These are phyloP conservation scores for Aspergillus nomiae DNA, from an alignment of 2,329 filamentous ascomycete species.

Conservation along the genomic window DNA sequence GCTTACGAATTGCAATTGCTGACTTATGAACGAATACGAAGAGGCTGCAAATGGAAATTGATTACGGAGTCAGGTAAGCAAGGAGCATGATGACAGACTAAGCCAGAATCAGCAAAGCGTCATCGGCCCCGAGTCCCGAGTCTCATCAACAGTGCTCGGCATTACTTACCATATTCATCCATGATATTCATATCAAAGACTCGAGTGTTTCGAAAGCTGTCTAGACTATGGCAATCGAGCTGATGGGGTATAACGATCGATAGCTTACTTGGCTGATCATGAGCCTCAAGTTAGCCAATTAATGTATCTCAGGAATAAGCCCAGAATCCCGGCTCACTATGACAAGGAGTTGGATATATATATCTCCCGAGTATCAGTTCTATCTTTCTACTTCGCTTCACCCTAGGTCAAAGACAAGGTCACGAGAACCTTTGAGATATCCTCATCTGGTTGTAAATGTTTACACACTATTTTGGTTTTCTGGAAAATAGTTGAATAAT, in stretches of 20 bases:
- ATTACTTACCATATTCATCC: neutral
- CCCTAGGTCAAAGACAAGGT: too few relatives aligned
- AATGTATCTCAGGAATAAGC: neutral
- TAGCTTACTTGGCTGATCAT: neutral
- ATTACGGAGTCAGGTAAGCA: neutral
- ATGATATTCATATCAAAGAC: neutral
- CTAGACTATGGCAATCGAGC: neutral
- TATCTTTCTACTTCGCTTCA: too few relatives aligned
- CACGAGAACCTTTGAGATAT: too few relatives aligned
- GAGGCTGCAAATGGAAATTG: neutral
- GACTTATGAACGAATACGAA: neutral
- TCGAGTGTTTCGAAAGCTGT: neutral
- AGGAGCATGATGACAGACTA: neutral
- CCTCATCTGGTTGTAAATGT: too few relatives aligned
- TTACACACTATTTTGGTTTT: too few relatives aligned
- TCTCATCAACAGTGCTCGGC: neutral
- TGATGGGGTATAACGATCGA: neutral
- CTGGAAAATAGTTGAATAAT: too few relatives aligned
- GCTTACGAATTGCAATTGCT: neutral
- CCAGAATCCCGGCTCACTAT: too few relatives aligned
- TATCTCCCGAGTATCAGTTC: too few relatives aligned
- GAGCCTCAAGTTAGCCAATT: neutral
- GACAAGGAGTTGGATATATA: too few relatives aligned
- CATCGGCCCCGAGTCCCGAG: neutral
- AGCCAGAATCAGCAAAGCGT: neutral